Percentiles rank a stretch among this genome's conserved stretches.
These are phyloP conservation scores for Mucor irregularis DNA, from an alignment of 371 early-diverging fungal species.

Conservation along the genomic window DNA sequence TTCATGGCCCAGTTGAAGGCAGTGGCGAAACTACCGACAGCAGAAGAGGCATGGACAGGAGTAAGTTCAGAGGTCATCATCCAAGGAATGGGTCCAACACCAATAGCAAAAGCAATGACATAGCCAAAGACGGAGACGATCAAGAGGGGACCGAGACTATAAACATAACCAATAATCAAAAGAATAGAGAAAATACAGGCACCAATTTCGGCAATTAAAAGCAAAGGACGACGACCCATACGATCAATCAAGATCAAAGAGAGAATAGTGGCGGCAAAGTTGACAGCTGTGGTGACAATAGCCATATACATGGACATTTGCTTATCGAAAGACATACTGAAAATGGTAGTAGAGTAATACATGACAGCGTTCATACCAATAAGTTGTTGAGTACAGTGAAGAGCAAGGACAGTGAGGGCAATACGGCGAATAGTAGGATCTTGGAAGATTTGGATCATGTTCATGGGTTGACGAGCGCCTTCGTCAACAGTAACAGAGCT, in stretches of 20 bases:
- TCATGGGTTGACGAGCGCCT: slow-evolving; percentile 3
- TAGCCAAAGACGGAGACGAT: slow-evolving; percentile 70
- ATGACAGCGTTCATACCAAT: slow-evolving; percentile 86
- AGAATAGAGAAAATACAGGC: slow-evolving; percentile 55
- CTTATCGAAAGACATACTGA: slow-evolving; percentile 44
- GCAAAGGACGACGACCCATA: slow-evolving; percentile 42
- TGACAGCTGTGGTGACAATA: slow-evolving; percentile 57
- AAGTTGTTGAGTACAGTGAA: slow-evolving; percentile 74
- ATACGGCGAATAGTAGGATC: slow-evolving; percentile 55
- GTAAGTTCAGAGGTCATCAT: slow-evolving; percentile 69
- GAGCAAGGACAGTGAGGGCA: slow-evolving; percentile 44
- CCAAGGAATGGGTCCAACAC: slow-evolving; percentile 85
- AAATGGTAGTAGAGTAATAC: slow-evolving; percentile 76
- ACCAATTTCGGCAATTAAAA: slow-evolving; percentile 64
- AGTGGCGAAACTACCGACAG: slow-evolving; percentile 49
- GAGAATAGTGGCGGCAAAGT: slow-evolving; percentile 55
- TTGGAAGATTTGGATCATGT: slow-evolving; percentile 35
- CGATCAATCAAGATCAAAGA: slow-evolving; percentile 50
- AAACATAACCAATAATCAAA: slow-evolving; percentile 56
- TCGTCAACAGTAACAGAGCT: neutral
- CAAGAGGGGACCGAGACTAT: slow-evolving; percentile 47
- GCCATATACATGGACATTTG: slow-evolving; percentile 60
- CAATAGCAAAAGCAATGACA: slow-evolving; percentile 79
- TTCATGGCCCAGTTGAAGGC: slow-evolving; percentile 63
- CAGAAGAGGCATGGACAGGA: slow-evolving; percentile 60